phyloP scores from a whole-genome alignment of 2,329 filamentous ascomycete species.

The Trichoderma polysporum region DNA sequence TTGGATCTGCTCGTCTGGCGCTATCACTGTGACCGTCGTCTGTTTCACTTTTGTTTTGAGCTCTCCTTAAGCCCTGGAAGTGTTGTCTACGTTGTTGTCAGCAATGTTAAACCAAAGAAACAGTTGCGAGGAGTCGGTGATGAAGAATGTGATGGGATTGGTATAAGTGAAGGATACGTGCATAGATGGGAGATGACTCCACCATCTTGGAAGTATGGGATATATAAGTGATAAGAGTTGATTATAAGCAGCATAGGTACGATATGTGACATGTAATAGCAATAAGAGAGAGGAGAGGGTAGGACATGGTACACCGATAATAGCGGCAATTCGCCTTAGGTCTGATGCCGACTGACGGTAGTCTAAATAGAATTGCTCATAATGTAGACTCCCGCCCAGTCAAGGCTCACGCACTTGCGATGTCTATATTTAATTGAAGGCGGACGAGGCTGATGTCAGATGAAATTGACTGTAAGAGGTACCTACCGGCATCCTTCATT shows the following conservation, averaged over 20 bases:
- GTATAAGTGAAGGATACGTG: background rate
- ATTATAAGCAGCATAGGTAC: background rate
- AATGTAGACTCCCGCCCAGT: background rate
- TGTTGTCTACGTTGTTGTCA: conserved; percentile 50
- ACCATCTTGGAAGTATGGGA: background rate
- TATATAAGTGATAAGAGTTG: background rate
- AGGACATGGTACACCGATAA: background rate
- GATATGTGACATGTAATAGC: background rate
- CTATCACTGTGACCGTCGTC: conserved; percentile 37
- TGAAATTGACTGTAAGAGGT: background rate
- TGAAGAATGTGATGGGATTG: background rate
- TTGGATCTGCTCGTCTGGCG: conserved; percentile 48
- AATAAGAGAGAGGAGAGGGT: background rate
- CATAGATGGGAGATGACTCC: background rate
- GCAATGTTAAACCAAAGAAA: background rate
- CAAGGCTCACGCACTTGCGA: background rate
- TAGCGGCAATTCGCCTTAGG: background rate
- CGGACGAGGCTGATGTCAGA: background rate
- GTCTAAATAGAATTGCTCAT: background rate
- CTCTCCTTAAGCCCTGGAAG: conserved; percentile 58
- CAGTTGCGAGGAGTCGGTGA: background rate
- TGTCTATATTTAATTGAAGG: background rate
- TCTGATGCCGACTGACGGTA: background rate
- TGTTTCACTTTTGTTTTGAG: conserved; percentile 53
- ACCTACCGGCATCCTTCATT: conserved; percentile 65